These are phyloP conservation scores for Salvia rosmarinus DNA, from an alignment of 257 asterid species.

Conservation along the genomic window DNA sequence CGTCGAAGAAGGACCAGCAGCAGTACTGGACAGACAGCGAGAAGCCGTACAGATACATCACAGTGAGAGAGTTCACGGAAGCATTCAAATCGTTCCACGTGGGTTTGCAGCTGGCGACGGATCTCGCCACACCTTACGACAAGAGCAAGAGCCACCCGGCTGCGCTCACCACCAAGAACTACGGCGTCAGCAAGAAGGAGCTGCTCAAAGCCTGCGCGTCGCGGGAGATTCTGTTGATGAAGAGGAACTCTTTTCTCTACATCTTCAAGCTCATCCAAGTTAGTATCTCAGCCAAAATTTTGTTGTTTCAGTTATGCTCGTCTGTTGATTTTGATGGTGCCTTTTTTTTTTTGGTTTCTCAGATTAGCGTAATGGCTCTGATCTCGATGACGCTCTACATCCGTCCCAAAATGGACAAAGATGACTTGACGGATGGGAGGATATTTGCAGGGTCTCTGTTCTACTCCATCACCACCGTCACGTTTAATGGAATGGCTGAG, in stretches of 20 bases:
- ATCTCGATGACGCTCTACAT: constrained; percentile 47
- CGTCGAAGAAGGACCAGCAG: constrained; percentile 57
- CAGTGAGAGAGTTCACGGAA: constrained; percentile 49
- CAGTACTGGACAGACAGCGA: constrained; percentile 49
- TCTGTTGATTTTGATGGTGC: neutral
- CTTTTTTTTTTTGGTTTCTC: neutral
- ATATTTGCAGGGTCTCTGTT: constrained; percentile 47
- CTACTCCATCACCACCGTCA: constrained; percentile 25
- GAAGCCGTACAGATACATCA: constrained; percentile 44
- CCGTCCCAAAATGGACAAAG: constrained; percentile 45
- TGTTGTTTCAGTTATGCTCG: neutral
- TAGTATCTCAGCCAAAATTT: neutral
- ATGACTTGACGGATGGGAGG: constrained; percentile 39
- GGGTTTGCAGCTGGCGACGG: constrained; percentile 37
- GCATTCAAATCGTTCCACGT: constrained; percentile 45
- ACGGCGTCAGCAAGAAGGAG: constrained; percentile 51
- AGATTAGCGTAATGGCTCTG: constrained; percentile 32
- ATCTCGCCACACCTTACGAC: constrained; percentile 45
- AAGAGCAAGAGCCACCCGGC: constrained; percentile 58
- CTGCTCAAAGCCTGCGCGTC: constrained; percentile 45
- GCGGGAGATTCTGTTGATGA: constrained; percentile 48
- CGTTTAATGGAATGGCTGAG: constrained; percentile 54
- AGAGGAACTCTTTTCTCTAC: constrained; percentile 51
- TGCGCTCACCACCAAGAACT: constrained; percentile 45
- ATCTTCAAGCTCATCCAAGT: constrained; percentile 46